A percentile compares a stretch with the other conserved stretches of the same genome.
These are phyloP conservation scores for Alisma plantagoaquatica DNA, from an alignment of 106 monocot species.

Conservation along the genomic window DNA sequence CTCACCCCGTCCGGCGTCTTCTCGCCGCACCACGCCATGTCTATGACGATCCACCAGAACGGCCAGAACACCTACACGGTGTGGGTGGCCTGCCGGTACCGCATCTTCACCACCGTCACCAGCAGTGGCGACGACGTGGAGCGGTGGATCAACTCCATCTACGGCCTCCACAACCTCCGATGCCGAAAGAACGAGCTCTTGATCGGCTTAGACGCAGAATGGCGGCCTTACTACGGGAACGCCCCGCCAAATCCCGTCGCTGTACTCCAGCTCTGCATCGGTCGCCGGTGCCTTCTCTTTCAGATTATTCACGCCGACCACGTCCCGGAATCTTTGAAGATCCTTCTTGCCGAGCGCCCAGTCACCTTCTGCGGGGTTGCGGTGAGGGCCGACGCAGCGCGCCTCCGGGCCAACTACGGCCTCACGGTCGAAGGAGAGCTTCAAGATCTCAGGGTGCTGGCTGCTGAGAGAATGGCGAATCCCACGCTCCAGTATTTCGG, in stretches of 20 bases:
- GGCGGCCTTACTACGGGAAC: background rate
- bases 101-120: constrained; percentile 3
- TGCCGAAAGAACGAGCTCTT: background rate
- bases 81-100: background rate
- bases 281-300: background rate
- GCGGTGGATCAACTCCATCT: background rate
- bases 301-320: background rate
- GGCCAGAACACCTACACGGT: background rate
- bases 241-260: background rate
- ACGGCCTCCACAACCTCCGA: background rate
- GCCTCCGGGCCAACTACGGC: background rate
- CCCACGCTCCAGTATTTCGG: background rate
- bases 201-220: background rate
- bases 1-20: background rate
- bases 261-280: constrained; percentile 1
- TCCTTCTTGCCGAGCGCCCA: background rate
- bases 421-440: background rate
- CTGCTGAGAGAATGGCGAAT: background rate
- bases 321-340: background rate
- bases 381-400: background rate
- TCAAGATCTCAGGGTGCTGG: background rate
- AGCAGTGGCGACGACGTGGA: background rate
- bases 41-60: background rate
- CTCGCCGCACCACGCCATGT: background rate
- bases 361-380: background rate